phyloP scores from a whole-genome alignment of 345 rosid genomes.

The Populus simonii region DNA sequence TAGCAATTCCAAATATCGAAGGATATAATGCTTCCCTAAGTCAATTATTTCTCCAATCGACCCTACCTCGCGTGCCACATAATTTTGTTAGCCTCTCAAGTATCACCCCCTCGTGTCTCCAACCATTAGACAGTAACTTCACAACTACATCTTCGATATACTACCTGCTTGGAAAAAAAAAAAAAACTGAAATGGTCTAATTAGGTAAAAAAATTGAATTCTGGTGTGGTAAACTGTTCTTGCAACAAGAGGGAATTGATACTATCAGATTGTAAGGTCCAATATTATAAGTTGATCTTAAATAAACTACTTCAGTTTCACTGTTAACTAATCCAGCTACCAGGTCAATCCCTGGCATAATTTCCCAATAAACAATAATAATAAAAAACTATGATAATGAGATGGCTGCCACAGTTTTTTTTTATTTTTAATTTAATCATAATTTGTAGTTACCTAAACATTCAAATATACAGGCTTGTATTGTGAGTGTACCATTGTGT shows the following conservation, averaged over 20 bases:
- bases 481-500: neutral
- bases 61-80: slow-evolving; percentile 16
- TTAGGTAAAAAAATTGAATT: neutral
- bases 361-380: neutral
- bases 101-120: slow-evolving; percentile 13
- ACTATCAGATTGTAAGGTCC: neutral
- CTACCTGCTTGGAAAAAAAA: neutral
- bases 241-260: neutral
- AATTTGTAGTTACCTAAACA: neutral
- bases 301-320: neutral
- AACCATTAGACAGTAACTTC: slow-evolving; percentile 5
- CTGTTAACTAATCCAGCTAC: neutral
- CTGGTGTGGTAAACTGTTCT: neutral
- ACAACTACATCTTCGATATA: neutral
- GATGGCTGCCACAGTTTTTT: neutral
- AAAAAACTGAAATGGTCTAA: neutral
- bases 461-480: too few species aligned
- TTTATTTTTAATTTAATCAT: too few species aligned
- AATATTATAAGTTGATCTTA: neutral
- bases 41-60: slow-evolving; percentile 16
- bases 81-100: slow-evolving; percentile 18
- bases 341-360: neutral
- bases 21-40: neutral
- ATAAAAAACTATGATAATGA: neutral
- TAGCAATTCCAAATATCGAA: neutral